Evolutionary conservation across 2,329 filamentous ascomycete genomes (phyloP), one percentile per base, ranked within the genome.

Genomic region (Canariomyces notabilis): DNA sequence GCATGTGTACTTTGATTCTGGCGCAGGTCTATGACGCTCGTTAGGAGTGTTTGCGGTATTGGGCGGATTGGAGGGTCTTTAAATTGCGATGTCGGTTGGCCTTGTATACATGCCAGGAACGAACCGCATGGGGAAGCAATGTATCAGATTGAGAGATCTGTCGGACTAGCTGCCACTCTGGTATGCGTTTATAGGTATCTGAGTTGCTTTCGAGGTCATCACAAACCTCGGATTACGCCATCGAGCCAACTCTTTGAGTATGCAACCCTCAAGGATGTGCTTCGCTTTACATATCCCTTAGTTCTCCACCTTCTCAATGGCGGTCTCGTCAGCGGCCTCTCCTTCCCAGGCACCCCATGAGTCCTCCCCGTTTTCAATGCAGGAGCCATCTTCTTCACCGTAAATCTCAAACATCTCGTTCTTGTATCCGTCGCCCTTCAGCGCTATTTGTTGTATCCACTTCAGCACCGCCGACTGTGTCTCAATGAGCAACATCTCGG

Each of bases 401-500:
- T 46, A 42, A 20, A 57, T 37, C 26, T 52, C 41, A 3, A 54
- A 16, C 5, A 35, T 32, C 21, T 57, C 54, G 35, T 65, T 64
- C 29, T 43, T 48, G 42, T 61, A 63, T 14, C 40, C 34, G 33
- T 44, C 37, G 0, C 47, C 51, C 14, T 52, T 36, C 26, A 51
- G 19, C 2, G 60, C 59, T n/a, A 61, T 59, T 19, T 53, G 44
- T 37, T 54, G 52, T 0, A 59, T 52, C 56, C 59, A 63, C n/a
- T 48, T 49, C 21, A 65, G 50, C 1, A 65, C 51, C 3, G 57
- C 46, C 5, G 51, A 43, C 21, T 56, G 56, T 2, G 59, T 57
- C 7, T 60, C 55, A n/a, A 83, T 69, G 42, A 90, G 73, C 50
- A 87, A 75, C 31, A 71, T 69, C 62, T 94, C 87, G 6, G 68